Evolutionary conservation across 129 eudicot genomes (phyloP), one percentile per base, ranked within the genome.

Genomic region (Cynara cardunculus): DNA sequence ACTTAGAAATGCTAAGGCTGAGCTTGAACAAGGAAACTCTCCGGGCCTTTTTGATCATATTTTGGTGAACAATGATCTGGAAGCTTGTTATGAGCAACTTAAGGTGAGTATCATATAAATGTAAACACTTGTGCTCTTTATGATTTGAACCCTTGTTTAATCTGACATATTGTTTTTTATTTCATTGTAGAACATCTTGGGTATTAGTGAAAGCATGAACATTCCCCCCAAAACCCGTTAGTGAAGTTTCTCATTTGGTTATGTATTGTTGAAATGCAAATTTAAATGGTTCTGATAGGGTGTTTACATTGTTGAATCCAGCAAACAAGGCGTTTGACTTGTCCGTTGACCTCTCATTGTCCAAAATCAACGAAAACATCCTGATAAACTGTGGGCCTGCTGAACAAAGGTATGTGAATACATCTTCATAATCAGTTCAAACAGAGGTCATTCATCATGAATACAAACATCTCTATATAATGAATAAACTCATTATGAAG

Each of bases 41-140:
- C 64, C 93, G 0, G 97, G 93, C 7, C 85, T 90, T 24, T 92
- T 90, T 66, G 96, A 92, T 84, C 97, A 92, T 82, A 80, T 87
- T 28, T 84, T 92, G 86, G 87, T 92, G 9, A 92, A 92, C 25
- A 92, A 92, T 78, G 86, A 90, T 72, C 86, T 92, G 25, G 88
- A 90, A 70, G 82, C 82, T 18, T 92, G 97, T 74, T 92, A 90
- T 74, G 74, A 85, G 69, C 81, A 66, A 67, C 97, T 92, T 49
- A 92, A 90, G 96, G 97, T 92, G 72, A 78, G 69, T 80, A 59
- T 3, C 1, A 37, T 37, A 37, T 10, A 46, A 14, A 46, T 3
- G 31, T 28, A 28, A 56, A 56, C 65, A 18, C n/a, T 26, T 59
- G 0, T 25, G 16, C 64, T 41, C 81, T 53, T 41, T 75, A 75